Percentiles rank a stretch among this genome's conserved stretches.
These are phyloP conservation scores for Fusarium tricinctum DNA, from an alignment of 2,329 filamentous ascomycete genomes.

Conservation along the genomic window DNA sequence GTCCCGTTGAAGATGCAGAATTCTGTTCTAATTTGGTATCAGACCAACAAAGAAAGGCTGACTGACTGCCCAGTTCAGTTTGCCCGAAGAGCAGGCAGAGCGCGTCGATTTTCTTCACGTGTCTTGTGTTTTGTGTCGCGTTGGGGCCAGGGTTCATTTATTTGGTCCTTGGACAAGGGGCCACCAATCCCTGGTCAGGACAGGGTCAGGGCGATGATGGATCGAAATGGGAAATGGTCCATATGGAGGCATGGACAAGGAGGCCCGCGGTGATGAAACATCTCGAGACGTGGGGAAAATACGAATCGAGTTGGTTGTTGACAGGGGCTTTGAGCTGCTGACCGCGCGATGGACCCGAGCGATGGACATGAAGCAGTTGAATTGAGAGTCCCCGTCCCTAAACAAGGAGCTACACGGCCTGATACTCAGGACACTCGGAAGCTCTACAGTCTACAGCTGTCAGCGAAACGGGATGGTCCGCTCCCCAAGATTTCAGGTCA, in stretches of 20 bases:
- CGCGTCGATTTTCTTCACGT: conserved; percentile 27
- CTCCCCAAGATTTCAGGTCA: conserved; percentile 45
- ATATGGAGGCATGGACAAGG: conserved; percentile 21
- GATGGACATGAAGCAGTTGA: conserved; percentile 27
- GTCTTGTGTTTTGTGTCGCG: conserved; percentile 38
- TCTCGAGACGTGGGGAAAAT: conserved; percentile 49
- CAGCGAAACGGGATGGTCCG: conserved; percentile 44
- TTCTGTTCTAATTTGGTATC: conserved; percentile 7
- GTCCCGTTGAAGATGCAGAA: conserved; percentile 13
- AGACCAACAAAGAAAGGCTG: not conserved
- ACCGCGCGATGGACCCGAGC: not conserved
- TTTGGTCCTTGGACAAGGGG: conserved; percentile 9
- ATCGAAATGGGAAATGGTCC: conserved; percentile 31
- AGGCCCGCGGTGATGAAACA: conserved; percentile 47
- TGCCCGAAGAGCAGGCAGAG: conserved; percentile 28
- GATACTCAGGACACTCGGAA: conserved; percentile 3
- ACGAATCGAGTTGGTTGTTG: conserved; percentile 45
- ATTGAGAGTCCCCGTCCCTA: conserved; percentile 27
- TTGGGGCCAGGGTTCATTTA: conserved; percentile 14
- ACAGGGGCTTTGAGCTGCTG: conserved; percentile 30
- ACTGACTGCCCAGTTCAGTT: conserved; percentile 6
- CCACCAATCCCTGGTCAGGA: conserved; percentile 6
- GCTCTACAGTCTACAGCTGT: conserved; percentile 8
- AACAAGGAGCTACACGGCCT: conserved; percentile 34
- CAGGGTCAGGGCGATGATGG: conserved; percentile 21